Base-by-base conservation (phyloP, 2,329 filamentous ascomycete species). In the Venturia pyrina region DNA sequence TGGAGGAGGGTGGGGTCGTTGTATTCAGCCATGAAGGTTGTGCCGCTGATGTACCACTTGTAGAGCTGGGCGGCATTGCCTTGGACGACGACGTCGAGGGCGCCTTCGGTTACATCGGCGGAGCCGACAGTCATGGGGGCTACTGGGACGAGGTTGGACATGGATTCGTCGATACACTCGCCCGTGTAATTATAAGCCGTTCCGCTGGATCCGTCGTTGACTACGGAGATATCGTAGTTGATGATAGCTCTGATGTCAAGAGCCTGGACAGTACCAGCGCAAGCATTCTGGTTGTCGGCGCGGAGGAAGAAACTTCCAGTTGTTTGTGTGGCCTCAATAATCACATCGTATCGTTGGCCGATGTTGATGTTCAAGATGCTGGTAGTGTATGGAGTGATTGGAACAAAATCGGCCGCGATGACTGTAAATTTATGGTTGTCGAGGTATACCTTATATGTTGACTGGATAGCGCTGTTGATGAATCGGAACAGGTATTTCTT, bases 391-490 rank as follows among this genome's bases (percentile, higher is more conserved):
- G 77, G 73, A 17, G 68, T 66, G 66, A 78, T 76, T 0, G 75
- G 71, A 1, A 73, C 74, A 56, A 77, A 77, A 64, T 78, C 76
- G 48, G 70, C 72, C 40, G 74, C 70, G 32, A 79, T 77, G 50
- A 79, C 76, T 17, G 72, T 73, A 53, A 78, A 70, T 28, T 71
- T 70, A 69, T 79, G 77, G 8, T 72, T 72, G 65, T 79, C 78
- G 50, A 80, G 76, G 63, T 73, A 75, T 70, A 80, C 80, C 66
- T 76, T 76, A 69, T 75, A 79, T 21, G 74, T 76, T 0, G 76
- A 75, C 50, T 79, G 72, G 28, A 78, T 77, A 13, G 75, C 74
- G 19, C 70, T 68, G 68, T 73, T 74, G 68, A 76, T 68, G 24
- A 76, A 43, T 48, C 73, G 69, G 48, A 76, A 66, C 10, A 71